A percentile compares a stretch with the other conserved stretches of the same genome.
phyloP scores from a whole-genome alignment of 73 alveolate species.

The Paramecium octaurelia region DNA sequence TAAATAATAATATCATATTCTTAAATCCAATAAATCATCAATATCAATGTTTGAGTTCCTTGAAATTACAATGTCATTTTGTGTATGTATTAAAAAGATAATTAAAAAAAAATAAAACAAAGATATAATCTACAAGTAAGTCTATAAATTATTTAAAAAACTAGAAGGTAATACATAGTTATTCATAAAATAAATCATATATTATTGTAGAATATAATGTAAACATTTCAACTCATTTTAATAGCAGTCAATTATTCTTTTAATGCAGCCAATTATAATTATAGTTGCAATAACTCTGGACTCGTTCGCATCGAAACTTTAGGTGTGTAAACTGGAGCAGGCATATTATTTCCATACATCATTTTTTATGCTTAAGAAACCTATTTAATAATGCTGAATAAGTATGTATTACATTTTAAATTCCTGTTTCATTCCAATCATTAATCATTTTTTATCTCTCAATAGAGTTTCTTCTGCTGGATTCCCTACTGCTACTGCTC shows the following conservation, averaged over 20 bases:
- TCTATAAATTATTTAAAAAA: too few relatives aligned
- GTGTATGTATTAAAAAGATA: too few relatives aligned
- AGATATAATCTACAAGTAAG: too few relatives aligned
- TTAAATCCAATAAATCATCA: too few relatives aligned
- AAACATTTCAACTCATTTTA: background rate
- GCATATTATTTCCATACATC: conserved; percentile 46
- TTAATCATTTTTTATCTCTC: conserved; percentile 43
- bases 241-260: conserved; percentile 19
- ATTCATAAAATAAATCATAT: too few relatives aligned
- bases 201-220: background rate
- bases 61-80: too few relatives aligned
- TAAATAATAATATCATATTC: background rate
- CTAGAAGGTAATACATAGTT: background rate
- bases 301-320: conserved; percentile 37
- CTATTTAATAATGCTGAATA: background rate
- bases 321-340: conserved; percentile 46
- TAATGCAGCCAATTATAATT: conserved; percentile 13
- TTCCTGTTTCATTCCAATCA: conserved; percentile 56
- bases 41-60: too few relatives aligned
- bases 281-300: conserved; percentile 29
- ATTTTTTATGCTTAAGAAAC: conserved; percentile 35
- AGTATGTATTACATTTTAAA: background rate
- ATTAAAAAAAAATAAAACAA: too few relatives aligned
- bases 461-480: conserved; percentile 33
- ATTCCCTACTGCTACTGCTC: background rate